Percentiles rank a stretch among this genome's conserved stretches.
These are phyloP conservation scores for Eucalyptus guilfoylei DNA, from an alignment of 345 rosid genomes.

Conservation along the genomic window DNA sequence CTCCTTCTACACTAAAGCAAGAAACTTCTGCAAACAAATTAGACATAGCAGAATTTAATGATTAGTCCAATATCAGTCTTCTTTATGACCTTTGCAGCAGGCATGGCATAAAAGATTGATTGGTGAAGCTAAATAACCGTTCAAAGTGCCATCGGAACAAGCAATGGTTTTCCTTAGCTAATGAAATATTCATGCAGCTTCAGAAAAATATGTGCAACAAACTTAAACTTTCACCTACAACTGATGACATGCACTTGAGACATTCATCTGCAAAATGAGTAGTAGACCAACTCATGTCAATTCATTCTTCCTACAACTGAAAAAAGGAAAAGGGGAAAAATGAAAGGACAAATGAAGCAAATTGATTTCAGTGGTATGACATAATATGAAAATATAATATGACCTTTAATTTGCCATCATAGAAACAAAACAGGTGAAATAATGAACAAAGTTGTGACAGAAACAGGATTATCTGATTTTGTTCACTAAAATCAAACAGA, in stretches of 20 bases:
- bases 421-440: neutral
- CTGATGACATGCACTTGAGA: neutral
- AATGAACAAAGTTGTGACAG: neutral
- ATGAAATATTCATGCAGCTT: neutral
- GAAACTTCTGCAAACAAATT: neutral
- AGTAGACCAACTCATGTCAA: neutral
- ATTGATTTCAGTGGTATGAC: neutral
- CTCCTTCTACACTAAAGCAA: neutral
- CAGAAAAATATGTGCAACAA: neutral
- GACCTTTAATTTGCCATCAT: neutral
- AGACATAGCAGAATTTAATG: neutral
- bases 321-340: neutral
- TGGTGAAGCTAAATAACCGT: neutral
- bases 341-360: neutral
- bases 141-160: neutral
- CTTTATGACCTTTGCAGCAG: neutral
- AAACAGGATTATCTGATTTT: neutral
- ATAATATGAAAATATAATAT: neutral
- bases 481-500: neutral
- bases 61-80: neutral
- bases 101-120: neutral
- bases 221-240: neutral
- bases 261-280: neutral
- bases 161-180: neutral
- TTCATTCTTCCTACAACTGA: neutral